Percentiles rank a stretch among this genome's conserved stretches.
phyloP scores from a whole-genome alignment of 768 basidiomycete species.

The Mycena indigotica region DNA sequence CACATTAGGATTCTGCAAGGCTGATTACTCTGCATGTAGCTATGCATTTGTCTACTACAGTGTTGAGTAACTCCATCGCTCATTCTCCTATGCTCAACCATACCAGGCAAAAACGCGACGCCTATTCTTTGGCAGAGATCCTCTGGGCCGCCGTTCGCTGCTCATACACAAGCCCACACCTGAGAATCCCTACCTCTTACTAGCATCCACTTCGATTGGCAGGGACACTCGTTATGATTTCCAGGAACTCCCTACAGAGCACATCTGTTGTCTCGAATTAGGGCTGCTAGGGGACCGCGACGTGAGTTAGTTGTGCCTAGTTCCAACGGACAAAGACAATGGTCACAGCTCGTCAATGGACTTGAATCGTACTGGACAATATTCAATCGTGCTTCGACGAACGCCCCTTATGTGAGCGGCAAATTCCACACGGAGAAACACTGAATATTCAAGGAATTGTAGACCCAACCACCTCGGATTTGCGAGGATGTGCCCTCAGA shows the following conservation, averaged over 20 bases:
- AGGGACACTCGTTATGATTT: constrained; percentile 47
- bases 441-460: not conserved
- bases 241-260: constrained; percentile 62
- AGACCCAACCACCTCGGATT: constrained; percentile 51
- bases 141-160: constrained; percentile 84
- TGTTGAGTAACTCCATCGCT: constrained; percentile 40
- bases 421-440: not conserved
- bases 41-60: constrained; percentile 83
- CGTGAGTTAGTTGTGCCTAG: no score
- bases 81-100: not conserved
- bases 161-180: constrained; percentile 63
- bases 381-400: constrained; percentile 11
- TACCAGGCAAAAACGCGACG: constrained; percentile 43
- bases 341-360: constrained; percentile 15
- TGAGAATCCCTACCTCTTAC: constrained; percentile 53
- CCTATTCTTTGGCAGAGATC: constrained; percentile 79
- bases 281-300: constrained; percentile 10
- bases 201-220: constrained; percentile 69
- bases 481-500: constrained; percentile 52
- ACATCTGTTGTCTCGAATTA: constrained; percentile 59
- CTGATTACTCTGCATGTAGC: constrained; percentile 46
- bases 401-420: constrained; percentile 11
- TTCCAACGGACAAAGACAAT: no score
- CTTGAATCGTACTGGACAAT: constrained; percentile 15
- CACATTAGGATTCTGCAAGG: not conserved